phyloP scores from a whole-genome alignment of 208 protist species.

The Porcisia deanei region DNA sequence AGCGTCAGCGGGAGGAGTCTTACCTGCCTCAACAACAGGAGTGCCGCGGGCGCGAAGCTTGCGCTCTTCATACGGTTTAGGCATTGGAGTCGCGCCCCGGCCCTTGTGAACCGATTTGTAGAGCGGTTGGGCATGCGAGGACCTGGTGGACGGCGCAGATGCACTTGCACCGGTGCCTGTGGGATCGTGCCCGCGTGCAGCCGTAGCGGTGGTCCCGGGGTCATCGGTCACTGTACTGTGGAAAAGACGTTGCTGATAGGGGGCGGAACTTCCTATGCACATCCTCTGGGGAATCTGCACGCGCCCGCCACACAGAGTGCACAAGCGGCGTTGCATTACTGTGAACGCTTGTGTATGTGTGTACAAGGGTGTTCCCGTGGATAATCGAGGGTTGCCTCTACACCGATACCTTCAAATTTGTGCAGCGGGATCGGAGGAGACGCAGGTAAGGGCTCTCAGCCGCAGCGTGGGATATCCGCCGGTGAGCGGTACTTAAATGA shows the following conservation, averaged over 20 bases:
- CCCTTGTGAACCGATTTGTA: conserved; percentile 86
- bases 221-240: conserved; percentile 11
- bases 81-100: conserved; percentile 48
- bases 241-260: conserved; percentile 6
- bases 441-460: not conserved
- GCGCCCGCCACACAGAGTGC: not conserved
- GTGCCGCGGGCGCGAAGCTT: conserved; percentile 7
- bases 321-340: conserved; percentile 20
- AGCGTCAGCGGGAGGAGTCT: conserved; percentile 6
- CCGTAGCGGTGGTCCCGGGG: not conserved
- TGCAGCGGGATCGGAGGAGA: not conserved
- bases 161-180: not conserved
- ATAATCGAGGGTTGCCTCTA: not conserved
- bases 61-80: conserved; percentile 27
- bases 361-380: not conserved
- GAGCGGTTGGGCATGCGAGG: conserved; percentile 35
- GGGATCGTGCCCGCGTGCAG: not conserved
- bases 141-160: conserved; percentile 3
- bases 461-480: conserved; percentile 4
- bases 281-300: not conserved
- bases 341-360: not conserved
- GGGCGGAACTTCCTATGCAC: not conserved
- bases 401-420: not conserved
- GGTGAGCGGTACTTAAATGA: conserved; percentile 1
- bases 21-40: not conserved